Base-by-base conservation (phyloP, 2,329 filamentous ascomycete species). In the Coniochaeta prunicola region DNA sequence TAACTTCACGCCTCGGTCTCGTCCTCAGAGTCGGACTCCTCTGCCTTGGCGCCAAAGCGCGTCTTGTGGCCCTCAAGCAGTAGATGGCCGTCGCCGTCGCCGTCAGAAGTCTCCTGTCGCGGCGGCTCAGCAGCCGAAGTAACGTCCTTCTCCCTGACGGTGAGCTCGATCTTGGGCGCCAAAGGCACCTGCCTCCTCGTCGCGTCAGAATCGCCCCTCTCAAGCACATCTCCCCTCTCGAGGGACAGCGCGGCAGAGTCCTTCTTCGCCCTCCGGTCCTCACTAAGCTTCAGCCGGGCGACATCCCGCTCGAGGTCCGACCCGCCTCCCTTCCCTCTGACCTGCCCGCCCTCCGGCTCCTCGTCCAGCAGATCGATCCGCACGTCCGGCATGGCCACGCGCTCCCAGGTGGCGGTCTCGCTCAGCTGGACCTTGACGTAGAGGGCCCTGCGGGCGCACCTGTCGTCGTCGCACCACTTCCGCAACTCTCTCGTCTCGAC, bases 371-470 rank as follows among this genome's bases (percentile, higher is more conserved):
- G 68, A 36, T 88, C 80, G 62, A 91, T 83, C 48, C 77, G 70
- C 42, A 82, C 79, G 21, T 80, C 77, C 1, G 76, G 75, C 31
- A 80, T 80, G 3, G 82, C 85, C 5, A 82, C 82, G 57, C 92
- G 81, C 72, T 94, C 85, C 91, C 92, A 96, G 0, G 90, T 90
- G 0, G 92, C 91, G 62, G 89, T 87, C 69, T 94, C 89, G 64
- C 83, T 88, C 40, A 97, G 82, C 77, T 99, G 94, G 26, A 96
- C 89, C 68, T 92, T 90, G 65, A 97, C 80, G 72, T 92, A 96
- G 64, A 96, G 78, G 2, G 90, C 92, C 55, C 90, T 82, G 63
- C 85, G 83, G 2, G 90, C 90, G 74, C 94, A 99, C 40, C 80
- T 80, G 58, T 87, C 80, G 0, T 87, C 80, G 0, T 87, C 90